Evolutionary conservation across 371 early-diverging fungal species (phyloP), one percentile per base, ranked within the genome.

Genomic region (Mucor irregularis): DNA sequence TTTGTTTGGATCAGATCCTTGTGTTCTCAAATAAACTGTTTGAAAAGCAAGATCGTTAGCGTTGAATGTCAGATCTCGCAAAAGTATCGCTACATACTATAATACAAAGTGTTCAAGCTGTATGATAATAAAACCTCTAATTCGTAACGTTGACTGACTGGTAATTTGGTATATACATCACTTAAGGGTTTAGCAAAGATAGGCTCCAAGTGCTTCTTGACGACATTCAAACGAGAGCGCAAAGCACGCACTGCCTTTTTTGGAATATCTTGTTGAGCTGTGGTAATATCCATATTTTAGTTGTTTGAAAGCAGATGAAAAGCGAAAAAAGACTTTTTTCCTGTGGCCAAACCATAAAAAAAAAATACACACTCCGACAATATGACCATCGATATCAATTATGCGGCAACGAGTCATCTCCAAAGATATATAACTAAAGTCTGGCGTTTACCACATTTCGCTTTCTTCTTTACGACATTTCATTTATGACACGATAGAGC

Each of bases 61-160:
- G 24, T 9, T 21, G 13, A 0, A 30, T 10, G 17, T 22, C 0
- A 6, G n/a, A n/a, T n/a, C n/a, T n/a, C n/a, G n/a, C n/a, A n/a
- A n/a, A n/a, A n/a, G n/a, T n/a, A n/a, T n/a, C n/a, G n/a, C n/a
- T 17, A 62, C 78, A 19, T 79, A 84, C 84, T 81, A 49, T 75
- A 81, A 38, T 70, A 81, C 17, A 81, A 59, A 6, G 76, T 74
- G 34, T 84, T 81, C 52, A 84, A 56, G 11, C 80, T 63, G 52
- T 77, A 84, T 13, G 81, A 66, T 26, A 84, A 45, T 5, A 84
- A 24, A 6, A 84, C 66, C 57, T 84, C 71, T 26, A 84, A 69
- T 50, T 84, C 78, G 56, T 80, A 80, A 28, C 76, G 73, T 40
- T 82, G 76, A 39, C 61, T 66, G 2, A 54, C 56, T 21, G 78